These are phyloP conservation scores for Fraxinus latifolia DNA, from an alignment of 305 asterid genomes.

Conservation along the genomic window DNA sequence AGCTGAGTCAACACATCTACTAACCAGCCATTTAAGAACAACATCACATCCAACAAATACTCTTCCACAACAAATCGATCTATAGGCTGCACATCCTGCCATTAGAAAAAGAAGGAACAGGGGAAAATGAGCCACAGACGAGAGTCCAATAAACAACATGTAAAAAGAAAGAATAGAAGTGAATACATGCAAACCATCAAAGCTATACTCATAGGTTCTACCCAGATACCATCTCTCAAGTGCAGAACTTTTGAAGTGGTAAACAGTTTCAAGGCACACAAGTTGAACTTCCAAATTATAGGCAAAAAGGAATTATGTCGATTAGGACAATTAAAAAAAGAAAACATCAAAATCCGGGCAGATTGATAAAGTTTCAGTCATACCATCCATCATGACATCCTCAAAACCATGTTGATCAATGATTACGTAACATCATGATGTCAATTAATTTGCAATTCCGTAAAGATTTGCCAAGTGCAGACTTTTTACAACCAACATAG, in stretches of 20 bases:
- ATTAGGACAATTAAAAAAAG: neutral
- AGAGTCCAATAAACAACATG: conserved; percentile 6
- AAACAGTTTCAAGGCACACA: conserved; percentile 4
- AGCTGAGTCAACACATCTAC: conserved; percentile 35
- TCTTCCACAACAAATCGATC: conserved; percentile 96
- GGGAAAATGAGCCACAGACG: conserved; percentile 26
- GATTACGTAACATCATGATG: neutral
- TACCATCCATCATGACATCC: neutral
- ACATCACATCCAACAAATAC: conserved; percentile 87
- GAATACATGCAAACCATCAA: neutral
- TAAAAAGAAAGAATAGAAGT: conserved; percentile 2
- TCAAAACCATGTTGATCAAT: neutral
- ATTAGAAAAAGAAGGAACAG: conserved; percentile 19
- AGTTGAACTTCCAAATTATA: neutral
- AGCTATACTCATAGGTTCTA: neutral
- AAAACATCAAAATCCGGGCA: neutral
- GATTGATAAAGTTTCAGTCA: neutral
- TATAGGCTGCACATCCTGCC: conserved; percentile 83
- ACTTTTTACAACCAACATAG: neutral
- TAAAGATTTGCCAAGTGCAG: neutral
- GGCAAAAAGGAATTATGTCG: neutral
- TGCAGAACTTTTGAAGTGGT: conserved; percentile 1
- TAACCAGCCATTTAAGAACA: conserved; percentile 91
- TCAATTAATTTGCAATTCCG: neutral
- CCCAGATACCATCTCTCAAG: neutral